Evolutionary conservation across 2,329 filamentous ascomycete genomes (phyloP).

Genomic region (Madurella fahalii): DNA sequence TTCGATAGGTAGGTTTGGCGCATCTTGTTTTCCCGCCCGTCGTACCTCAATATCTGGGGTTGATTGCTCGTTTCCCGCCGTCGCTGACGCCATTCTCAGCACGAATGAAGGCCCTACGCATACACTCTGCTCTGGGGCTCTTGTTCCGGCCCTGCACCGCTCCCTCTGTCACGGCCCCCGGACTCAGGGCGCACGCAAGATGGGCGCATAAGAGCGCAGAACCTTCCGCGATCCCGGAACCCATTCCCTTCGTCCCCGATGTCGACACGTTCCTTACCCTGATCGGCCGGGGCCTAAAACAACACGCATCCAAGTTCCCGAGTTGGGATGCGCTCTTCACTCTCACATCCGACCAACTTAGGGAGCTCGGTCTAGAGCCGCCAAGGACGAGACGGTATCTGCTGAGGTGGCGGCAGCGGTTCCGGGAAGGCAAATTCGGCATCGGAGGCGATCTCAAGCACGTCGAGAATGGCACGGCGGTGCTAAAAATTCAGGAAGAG

Average conservation of each 20-base stretch:
- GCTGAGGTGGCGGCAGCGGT: constrained; percentile 81
- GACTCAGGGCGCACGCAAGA: constrained; percentile 35
- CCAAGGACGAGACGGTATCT: constrained; percentile 79
- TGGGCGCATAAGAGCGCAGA: constrained; percentile 41
- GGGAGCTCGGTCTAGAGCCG: constrained; percentile 81
- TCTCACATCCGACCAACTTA: constrained; percentile 70
- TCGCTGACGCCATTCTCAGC: constrained; percentile 16
- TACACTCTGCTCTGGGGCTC: constrained; percentile 28
- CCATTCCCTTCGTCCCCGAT: constrained; percentile 83
- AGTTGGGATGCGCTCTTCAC: constrained; percentile 90
- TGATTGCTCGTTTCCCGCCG: background rate
- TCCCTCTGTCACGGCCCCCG: constrained; percentile 23
- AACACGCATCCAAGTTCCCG: constrained; percentile 81
- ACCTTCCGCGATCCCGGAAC: constrained; percentile 53
- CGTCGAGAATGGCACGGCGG: constrained; percentile 56
- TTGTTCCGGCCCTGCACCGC: constrained; percentile 31
- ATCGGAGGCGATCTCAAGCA: constrained; percentile 76
- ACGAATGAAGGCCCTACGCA: constrained; percentile 30
- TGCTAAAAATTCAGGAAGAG: constrained; percentile 45
- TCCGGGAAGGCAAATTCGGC: constrained; percentile 71
- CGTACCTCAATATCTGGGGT: background rate
- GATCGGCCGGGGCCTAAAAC: constrained; percentile 81
- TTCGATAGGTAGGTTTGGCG: constrained; percentile 18
- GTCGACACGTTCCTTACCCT: constrained; percentile 80
- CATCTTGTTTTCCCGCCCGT: background rate